Conservation (phyloP, 2,329 filamentous ascomycete genomes). For the Alternaria triticimaculans region DNA sequence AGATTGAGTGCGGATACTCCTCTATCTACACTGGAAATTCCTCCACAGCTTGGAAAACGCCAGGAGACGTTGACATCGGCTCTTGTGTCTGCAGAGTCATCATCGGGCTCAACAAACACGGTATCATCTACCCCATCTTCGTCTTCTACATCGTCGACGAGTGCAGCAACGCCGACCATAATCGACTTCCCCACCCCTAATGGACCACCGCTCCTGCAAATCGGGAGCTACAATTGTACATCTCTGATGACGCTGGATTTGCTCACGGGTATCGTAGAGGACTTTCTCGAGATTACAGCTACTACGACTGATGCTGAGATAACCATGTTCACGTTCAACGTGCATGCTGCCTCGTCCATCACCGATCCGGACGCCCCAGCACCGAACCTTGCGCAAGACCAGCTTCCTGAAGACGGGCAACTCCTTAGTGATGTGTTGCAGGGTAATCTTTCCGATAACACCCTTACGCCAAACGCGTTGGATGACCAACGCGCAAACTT, state of each 20-base stretch:
- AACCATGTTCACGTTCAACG: conserved; percentile 62
- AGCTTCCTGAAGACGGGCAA: conserved; percentile 55
- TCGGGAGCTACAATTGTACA: conserved; percentile 64
- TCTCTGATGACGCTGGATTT: conserved; percentile 58
- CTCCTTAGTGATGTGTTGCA: conserved; percentile 58
- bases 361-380: conserved; percentile 51
- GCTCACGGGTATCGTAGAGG: conserved; percentile 58
- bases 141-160: conserved; percentile 14
- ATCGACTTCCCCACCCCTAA: conserved; percentile 28
- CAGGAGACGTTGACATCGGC: conserved; percentile 16
- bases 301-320: conserved; percentile 63
- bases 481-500: conserved; percentile 61
- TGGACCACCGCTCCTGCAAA: conserved; percentile 48
- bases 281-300: conserved; percentile 61
- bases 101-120: conserved; percentile 1
- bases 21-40: conserved; percentile 14
- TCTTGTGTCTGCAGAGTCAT: background rate
- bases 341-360: conserved; percentile 60
- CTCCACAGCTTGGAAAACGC: conserved; percentile 11
- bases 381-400: conserved; percentile 47
- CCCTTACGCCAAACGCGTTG: conserved; percentile 63
- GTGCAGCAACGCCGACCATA: conserved; percentile 20
- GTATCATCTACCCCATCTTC: background rate
- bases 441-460: conserved; percentile 56
- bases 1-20: conserved; percentile 25